Conservation (phyloP, 768 basidiomycete species). For the Mycena galericulata region DNA sequence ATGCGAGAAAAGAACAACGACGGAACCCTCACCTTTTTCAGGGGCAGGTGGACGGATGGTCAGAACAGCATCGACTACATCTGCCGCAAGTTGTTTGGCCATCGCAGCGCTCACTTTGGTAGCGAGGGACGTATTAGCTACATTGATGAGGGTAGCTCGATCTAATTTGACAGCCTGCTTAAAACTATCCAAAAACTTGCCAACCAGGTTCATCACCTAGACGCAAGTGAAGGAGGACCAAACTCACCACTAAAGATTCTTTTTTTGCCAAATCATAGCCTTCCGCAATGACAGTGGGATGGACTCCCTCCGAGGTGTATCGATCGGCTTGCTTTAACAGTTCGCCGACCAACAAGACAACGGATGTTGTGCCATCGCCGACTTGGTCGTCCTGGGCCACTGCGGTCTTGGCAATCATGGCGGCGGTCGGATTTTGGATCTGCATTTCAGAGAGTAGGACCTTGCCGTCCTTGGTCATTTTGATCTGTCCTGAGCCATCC, state of each 20-base stretch:
- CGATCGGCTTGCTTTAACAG: constrained; percentile 97
- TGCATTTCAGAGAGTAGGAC: constrained; percentile 99
- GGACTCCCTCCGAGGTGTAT: constrained; percentile 97
- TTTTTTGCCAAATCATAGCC: constrained; percentile 99
- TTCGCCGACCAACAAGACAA: constrained; percentile 95
- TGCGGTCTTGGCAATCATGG: constrained; percentile 98
- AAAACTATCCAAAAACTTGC: constrained; percentile 92
- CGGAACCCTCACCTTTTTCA: constrained; percentile 59
- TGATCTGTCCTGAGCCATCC: constrained; percentile 97
- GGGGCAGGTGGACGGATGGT: constrained; percentile 83
- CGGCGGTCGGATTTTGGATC: constrained; percentile 98
- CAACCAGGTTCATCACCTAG: constrained; percentile 20
- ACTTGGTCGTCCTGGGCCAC: constrained; percentile 99
- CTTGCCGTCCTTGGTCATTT: constrained; percentile 99
- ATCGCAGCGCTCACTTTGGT: constrained; percentile 89
- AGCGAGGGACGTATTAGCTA: constrained; percentile 94
- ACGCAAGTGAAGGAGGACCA: neutral
- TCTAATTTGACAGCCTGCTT: constrained; percentile 84
- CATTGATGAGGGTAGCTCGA: constrained; percentile 91
- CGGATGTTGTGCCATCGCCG: constrained; percentile 98
- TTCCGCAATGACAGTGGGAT: constrained; percentile 94
- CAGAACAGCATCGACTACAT: constrained; percentile 95
- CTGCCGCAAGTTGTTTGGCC: constrained; percentile 89
- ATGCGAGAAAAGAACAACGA: constrained; percentile 27
- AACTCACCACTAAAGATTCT: constrained; percentile 84